Evolutionary conservation across 1,284 basidiomycete genomes (phyloP), one percentile per base, ranked within the genome.

Genomic region (Malassezia dermatis): DNA sequence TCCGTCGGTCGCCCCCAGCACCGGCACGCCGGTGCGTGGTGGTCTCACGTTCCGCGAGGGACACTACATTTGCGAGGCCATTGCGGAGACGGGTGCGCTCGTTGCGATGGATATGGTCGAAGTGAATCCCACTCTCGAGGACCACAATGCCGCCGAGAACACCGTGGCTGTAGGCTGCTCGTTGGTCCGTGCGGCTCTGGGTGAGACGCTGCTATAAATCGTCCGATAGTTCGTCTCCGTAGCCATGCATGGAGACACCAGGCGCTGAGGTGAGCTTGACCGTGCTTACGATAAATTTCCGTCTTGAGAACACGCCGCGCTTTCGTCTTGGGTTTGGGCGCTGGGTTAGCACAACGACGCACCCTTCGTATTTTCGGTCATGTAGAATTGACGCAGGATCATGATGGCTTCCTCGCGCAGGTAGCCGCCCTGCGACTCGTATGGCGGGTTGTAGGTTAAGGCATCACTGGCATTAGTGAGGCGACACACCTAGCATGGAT

Each of bases 31-130:
- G 10, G 88, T 86, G 15, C 86, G 93, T 64, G 94, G 94, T 11
- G 94, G 94, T 12, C 78, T 99, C 59, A 93, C 88, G 13, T 99
- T 98, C 80, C 81, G 94, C 61, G 94, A 99, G 75, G 94, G 93
- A 10, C 71, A 74, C 60, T 94, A 93, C 76, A 94, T 96, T 69
- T 91, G 88, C 72, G 94, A 98, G 77, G 85, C 87, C 3, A 81
- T 98, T 41, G 84, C 84, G 63, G 89, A 96, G 79, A 98, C 93
- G 1, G 91, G 90, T 13, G 81, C 86, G 64, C 81, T 99, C 23
- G 89, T 93, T 21, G 89, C 85, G 0, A 78, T 98, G 28, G 71
- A 74, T 58, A 27, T 66, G 52, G 75, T 93, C 88, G 93, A 98
- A 76, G 93, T 98, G 60, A 98, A 98, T 78, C 94, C 94, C 8